These are phyloP conservation scores for Clonostachys chloroleuca DNA, from an alignment of 2,329 filamentous ascomycete genomes.

Conservation along the genomic window DNA sequence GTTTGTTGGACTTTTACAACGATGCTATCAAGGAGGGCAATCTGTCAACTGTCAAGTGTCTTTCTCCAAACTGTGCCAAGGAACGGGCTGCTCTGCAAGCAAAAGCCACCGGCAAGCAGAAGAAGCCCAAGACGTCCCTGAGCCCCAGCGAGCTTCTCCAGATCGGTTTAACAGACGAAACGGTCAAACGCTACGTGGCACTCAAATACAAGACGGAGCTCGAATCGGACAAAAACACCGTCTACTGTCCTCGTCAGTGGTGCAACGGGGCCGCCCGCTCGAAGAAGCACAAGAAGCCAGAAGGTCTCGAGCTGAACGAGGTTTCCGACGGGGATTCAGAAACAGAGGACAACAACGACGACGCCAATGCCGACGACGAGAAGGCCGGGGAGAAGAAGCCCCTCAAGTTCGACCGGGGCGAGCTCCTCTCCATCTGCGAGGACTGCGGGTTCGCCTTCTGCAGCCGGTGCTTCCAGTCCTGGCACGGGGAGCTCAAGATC, in stretches of 20 bases:
- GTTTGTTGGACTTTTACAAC: slow-evolving; percentile 86
- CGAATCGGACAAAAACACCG: slow-evolving; percentile 84
- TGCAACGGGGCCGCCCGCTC: slow-evolving; percentile 85
- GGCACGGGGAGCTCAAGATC: slow-evolving; percentile 83
- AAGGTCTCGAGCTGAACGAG: slow-evolving; percentile 57
- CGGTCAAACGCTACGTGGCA: slow-evolving; percentile 80
- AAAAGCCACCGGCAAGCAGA: slow-evolving; percentile 17
- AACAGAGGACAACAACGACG: slow-evolving; percentile 28
- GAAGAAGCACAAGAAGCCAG: slow-evolving; percentile 66
- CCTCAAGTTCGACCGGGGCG: slow-evolving; percentile 37
- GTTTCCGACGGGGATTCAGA: slow-evolving; percentile 47
- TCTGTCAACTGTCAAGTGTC: slow-evolving; percentile 72
- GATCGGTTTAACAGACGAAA: slow-evolving; percentile 66
- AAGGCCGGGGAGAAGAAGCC: slow-evolving; percentile 12
- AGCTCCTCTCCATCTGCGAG: slow-evolving; percentile 79
- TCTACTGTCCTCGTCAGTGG: slow-evolving; percentile 90
- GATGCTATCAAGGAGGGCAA: slow-evolving; percentile 84
- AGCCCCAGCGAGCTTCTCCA: slow-evolving; percentile 81
- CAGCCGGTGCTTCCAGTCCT: slow-evolving; percentile 62
- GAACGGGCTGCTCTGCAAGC: slow-evolving; percentile 34
- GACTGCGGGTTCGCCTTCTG: slow-evolving; percentile 92
- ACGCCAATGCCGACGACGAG: slow-evolving; percentile 15
- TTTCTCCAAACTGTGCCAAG: slow-evolving; percentile 74
- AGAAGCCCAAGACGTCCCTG: slow-evolving; percentile 62
- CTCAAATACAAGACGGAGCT: slow-evolving; percentile 91